These are phyloP conservation scores for Tylopilus plumbeoviolaceoides DNA, from an alignment of 768 basidiomycete species.

Conservation along the genomic window DNA sequence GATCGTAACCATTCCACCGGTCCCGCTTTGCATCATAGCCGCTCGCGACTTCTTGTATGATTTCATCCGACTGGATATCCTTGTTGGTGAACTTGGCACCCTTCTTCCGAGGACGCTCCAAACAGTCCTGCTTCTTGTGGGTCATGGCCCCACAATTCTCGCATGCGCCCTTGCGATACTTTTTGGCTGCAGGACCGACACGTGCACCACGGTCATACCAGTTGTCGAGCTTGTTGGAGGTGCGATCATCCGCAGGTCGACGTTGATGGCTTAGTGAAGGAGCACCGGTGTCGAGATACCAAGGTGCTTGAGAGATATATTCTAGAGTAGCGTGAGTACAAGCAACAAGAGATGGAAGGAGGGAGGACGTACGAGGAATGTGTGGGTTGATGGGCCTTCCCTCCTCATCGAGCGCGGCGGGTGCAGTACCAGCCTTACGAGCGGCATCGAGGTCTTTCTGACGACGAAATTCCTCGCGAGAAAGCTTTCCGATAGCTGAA, in stretches of 20 bases:
- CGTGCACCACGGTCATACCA: slow-evolving; percentile 90
- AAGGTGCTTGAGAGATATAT: slow-evolving; percentile 98
- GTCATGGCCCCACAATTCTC: slow-evolving; percentile 99
- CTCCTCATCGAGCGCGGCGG: slow-evolving; percentile 92
- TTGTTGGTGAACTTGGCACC: slow-evolving; percentile 91
- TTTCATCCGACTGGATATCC: slow-evolving; percentile 88
- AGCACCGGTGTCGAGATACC: slow-evolving; percentile 94
- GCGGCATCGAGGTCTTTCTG: slow-evolving; percentile 98
- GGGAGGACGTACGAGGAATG: slow-evolving; percentile 79
- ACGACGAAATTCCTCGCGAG: slow-evolving; percentile 89
- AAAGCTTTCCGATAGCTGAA: slow-evolving; percentile 71
- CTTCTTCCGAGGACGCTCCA: slow-evolving; percentile 94
- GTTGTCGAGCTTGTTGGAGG: slow-evolving; percentile 67
- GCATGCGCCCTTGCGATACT: slow-evolving; percentile 96
- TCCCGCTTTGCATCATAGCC: slow-evolving; percentile 95
- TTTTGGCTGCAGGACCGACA: slow-evolving; percentile 89
- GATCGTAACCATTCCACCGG: slow-evolving; percentile 97
- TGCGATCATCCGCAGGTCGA: slow-evolving; percentile 56
- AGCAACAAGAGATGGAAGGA: background rate
- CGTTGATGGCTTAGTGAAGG: slow-evolving; percentile 96
- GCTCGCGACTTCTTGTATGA: slow-evolving; percentile 70
- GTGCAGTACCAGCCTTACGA: slow-evolving; percentile 96
- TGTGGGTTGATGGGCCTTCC: slow-evolving; percentile 97
- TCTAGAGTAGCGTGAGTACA: slow-evolving; percentile 42
- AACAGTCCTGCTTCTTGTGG: slow-evolving; percentile 86